Base-by-base conservation (phyloP, 2,329 filamentous ascomycete species). In the Arthrobotrys pseudoclavata region DNA sequence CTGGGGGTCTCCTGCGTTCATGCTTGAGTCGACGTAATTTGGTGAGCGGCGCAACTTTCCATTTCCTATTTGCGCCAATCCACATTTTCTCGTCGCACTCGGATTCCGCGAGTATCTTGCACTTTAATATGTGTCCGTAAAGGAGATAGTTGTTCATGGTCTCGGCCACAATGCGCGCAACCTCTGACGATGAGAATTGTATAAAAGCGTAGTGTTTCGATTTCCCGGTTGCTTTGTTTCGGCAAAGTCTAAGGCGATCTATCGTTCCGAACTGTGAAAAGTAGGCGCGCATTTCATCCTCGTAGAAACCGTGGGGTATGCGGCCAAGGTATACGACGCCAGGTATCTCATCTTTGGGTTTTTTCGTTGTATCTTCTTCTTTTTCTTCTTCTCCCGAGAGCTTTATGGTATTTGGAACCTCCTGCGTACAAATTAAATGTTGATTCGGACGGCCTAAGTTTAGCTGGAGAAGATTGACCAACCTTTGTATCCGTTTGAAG, bases 111-210 rank as follows among this genome's bases (percentile, higher is more conserved):
- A 97, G 88, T 24, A 90, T 86, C 83, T 93, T 92, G 84, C 94
- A 95, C 84, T 96, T 95, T 81, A 99, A 87, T 79, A 98, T 92
- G 83, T 97, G 95, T 4, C 93, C 93, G 84, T 97, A 98, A 82
- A 99, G 88, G 45, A 98, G 89, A 85, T 99, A 99, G 85, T 94
- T 96, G 87, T 97, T 90, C 96, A 99, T 99, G 22, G 96, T 97
- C 85, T 94, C 92, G 61, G 93, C 91, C 31, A 97, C 95, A 81
- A 98, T 94, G 82, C 93, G 91, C 45, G 96, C 95, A n/a, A 94
- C 92, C 71, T 93, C 91, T 37, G 87, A 86, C 5, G 88, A 89
- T 1, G 85, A 85, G 82, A 99, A 99, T 85, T 99, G 93, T 82
- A 99, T 88, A 84, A 97, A 99, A 34, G 93, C 96, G 83, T 92